Percentiles rank a stretch among this genome's conserved stretches.
Conservation (phyloP, 148 eudicot genomes). For the Camellia sinensis region DNA sequence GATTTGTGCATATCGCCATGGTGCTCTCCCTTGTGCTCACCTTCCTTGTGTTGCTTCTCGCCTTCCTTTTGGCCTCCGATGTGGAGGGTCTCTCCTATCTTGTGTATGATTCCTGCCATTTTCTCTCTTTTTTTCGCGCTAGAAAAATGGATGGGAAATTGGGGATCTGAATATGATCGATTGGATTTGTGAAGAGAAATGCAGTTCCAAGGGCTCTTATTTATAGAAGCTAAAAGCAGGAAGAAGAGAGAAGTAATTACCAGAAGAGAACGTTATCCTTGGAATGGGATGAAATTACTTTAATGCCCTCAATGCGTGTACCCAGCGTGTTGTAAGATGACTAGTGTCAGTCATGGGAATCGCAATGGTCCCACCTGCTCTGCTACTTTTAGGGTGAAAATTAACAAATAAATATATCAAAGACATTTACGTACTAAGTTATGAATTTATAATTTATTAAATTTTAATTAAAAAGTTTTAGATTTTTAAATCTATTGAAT, state of each 20-base stretch:
- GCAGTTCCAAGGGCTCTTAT: neutral
- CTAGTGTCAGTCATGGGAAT: too few species aligned
- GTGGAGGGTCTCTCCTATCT: conserved; percentile 10
- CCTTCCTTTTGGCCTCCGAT: conserved; percentile 11
- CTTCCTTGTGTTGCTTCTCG: neutral
- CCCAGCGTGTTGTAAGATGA: too few species aligned
- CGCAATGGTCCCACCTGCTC: too few species aligned
- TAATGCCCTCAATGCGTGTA: too few species aligned
- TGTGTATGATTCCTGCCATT: conserved; percentile 10
- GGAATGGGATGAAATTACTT: neutral
- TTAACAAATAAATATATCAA: too few species aligned
- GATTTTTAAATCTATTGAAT: too few species aligned
- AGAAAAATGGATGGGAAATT: neutral
- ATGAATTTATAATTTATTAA: too few species aligned
- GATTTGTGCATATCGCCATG: neutral
- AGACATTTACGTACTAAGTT: too few species aligned
- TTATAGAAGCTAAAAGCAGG: neutral
- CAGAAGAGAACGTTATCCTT: neutral
- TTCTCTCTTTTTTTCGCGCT: neutral
- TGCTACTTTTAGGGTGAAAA: too few species aligned
- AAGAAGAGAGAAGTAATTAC: neutral
- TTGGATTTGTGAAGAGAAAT: neutral
- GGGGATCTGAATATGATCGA: neutral
- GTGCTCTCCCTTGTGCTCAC: neutral
- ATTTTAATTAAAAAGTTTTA: too few species aligned